Evolutionary conservation across 1,284 basidiomycete genomes (phyloP).

Genomic region (Ustilago vetiveriae): DNA sequence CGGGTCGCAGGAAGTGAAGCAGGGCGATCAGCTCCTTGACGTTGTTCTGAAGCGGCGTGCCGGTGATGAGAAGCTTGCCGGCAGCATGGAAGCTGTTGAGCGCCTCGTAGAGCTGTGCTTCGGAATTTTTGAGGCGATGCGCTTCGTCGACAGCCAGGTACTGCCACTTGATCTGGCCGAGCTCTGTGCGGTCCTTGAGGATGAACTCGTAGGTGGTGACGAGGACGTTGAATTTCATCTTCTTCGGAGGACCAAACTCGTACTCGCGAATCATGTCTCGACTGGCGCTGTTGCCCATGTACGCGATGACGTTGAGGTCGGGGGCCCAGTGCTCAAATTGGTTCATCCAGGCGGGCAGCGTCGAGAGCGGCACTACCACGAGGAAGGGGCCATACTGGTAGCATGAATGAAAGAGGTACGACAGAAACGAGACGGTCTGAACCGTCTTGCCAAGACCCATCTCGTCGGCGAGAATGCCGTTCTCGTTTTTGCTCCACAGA

Average conservation of each 20-base stretch:
- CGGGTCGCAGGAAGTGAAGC: slow-evolving; percentile 99
- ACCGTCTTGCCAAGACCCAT: slow-evolving; percentile 99
- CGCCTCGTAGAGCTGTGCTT: slow-evolving; percentile 95
- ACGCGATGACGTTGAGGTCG: slow-evolving; percentile 81
- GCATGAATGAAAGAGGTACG: slow-evolving; percentile 94
- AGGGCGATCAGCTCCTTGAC: slow-evolving; percentile 95
- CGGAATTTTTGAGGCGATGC: slow-evolving; percentile 96
- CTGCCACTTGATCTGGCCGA: slow-evolving; percentile 94
- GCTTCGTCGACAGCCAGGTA: slow-evolving; percentile 99
- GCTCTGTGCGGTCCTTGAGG: slow-evolving; percentile 91
- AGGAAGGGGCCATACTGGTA: slow-evolving; percentile 92
- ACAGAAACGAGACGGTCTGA: slow-evolving; percentile 93
- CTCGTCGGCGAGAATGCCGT: slow-evolving; percentile 97
- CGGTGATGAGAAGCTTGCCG: slow-evolving; percentile 94
- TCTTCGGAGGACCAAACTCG: slow-evolving; percentile 84
- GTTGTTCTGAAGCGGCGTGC: slow-evolving; percentile 98
- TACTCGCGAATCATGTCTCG: slow-evolving; percentile 80
- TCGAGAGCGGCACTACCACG: slow-evolving; percentile 96
- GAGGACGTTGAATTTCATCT: slow-evolving; percentile 90
- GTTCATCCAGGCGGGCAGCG: slow-evolving; percentile 97
- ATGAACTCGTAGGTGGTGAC: slow-evolving; percentile 99
- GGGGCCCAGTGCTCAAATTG: slow-evolving; percentile 99
- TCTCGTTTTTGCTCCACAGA: slow-evolving; percentile 91
- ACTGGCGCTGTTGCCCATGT: slow-evolving; percentile 93
- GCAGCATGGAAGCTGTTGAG: slow-evolving; percentile 86